Evolutionary conservation across 1,284 basidiomycete species (phyloP), one percentile per base, ranked within the genome.

Genomic region (Rhodotorula sp.): DNA sequence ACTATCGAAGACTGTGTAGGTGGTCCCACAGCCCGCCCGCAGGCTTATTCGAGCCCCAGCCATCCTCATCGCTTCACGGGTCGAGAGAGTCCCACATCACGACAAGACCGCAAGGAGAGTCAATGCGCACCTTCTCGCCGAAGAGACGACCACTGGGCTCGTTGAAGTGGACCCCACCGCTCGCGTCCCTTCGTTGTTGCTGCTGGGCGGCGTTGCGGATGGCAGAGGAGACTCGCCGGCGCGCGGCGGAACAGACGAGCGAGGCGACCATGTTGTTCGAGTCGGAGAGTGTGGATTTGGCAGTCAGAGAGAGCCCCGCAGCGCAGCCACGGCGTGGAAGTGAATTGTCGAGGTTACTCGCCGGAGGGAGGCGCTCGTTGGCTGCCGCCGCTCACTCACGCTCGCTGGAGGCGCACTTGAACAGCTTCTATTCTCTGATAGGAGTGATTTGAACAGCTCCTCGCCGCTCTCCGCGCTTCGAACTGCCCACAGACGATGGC

Each of bases 71-170:
- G 44, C 37, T 26, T n/a, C 40, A 44, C 40, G 16, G 40, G 40
- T 44, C 40, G 40, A 44, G 20, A 30, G 28, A 11, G 52, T n/a
- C 57, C 28, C 44, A 5, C 18, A 47, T 2, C 44, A 1, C 20
- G 58, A 28, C n/a, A 5, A 4, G 50, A 5, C 7, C 1, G 7
- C 6, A 26, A 15, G 24, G 31, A 4, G 22, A 15, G 31, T 1
- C 0, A 47, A 5, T 15, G 22, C 85, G 62, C 77, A 93, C 92
- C 86, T 91, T 90, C 84, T 95, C 92, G 74, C 88, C 88, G 77
- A 94, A 94, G 70, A 96, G 80, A 80, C 87, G 89, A 30, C 93
- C 93, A 11, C 89, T 87, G 54, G 93, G 93, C 76, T 92, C 89
- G 80, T 95, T 92, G 81, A 88, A 94, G 65, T 88, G 87, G 13